Conservation (phyloP, 1,284 basidiomycete species). For the Ustanciosporium gigantosporum region DNA sequence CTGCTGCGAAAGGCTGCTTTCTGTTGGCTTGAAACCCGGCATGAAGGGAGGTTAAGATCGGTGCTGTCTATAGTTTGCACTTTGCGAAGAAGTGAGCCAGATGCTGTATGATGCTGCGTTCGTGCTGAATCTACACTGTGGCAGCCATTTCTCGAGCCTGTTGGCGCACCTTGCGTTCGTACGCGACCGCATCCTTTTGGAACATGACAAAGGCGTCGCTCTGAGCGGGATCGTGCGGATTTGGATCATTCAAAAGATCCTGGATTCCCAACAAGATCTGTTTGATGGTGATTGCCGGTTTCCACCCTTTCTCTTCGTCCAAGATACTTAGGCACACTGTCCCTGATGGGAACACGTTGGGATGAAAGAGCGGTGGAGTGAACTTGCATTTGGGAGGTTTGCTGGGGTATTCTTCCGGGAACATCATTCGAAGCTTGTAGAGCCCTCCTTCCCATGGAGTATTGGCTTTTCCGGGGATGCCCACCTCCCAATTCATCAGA, state of each 20-base stretch:
- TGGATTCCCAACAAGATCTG: conserved; percentile 96
- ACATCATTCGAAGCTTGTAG: conserved; percentile 85
- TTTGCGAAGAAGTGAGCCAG: no score
- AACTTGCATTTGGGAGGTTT: conserved; percentile 99
- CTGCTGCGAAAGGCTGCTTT: no score
- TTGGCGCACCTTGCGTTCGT: conserved; percentile 48
- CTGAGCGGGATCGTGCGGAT: conserved; percentile 91
- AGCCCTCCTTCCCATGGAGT: conserved; percentile 95
- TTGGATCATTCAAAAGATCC: conserved; percentile 89
- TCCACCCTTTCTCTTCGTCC: conserved; percentile 99
- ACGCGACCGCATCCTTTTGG: conserved; percentile 66
- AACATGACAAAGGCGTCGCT: conserved; percentile 97
- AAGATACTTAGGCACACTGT: conserved; percentile 97
- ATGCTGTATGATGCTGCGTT: no score
- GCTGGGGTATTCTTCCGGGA: conserved; percentile 71
- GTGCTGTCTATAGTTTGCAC: no score
- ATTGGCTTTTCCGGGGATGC: conserved; percentile 65
- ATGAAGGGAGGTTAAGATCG: no score
- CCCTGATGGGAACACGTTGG: conserved; percentile 97
- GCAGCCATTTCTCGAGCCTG: conserved; percentile 46
- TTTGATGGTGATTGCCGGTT: conserved; percentile 97
- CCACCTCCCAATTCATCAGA: conserved; percentile 97
- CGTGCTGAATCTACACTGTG: conserved; percentile 9
- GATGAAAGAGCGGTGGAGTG: conserved; percentile 91
- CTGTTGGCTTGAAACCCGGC: no score